phyloP scores from a whole-genome alignment of 2,329 filamentous ascomycete genomes.

The Aspergillus ustus region DNA sequence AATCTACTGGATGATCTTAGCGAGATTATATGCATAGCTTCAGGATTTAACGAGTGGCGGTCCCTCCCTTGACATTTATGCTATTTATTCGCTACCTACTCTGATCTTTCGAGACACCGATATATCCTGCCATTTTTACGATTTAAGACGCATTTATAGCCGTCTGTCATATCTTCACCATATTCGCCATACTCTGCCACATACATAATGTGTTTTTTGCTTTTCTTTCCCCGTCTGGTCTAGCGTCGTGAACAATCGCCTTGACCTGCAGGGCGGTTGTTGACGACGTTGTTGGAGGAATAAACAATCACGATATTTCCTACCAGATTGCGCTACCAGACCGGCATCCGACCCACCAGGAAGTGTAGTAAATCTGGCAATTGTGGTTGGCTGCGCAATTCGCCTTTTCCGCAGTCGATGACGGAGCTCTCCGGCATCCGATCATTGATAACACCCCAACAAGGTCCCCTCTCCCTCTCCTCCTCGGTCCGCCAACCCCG shows the following conservation, averaged over 20 bases:
- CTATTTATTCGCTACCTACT: too few species aligned
- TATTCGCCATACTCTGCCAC: background rate
- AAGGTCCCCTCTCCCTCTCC: background rate
- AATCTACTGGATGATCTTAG: background rate
- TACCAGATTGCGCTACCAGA: background rate
- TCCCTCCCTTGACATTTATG: too few species aligned
- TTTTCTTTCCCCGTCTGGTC: background rate
- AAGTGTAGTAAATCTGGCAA: background rate
- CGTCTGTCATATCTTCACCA: background rate
- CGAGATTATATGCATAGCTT: background rate
- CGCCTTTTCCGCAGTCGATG: slow-evolving; percentile 1
- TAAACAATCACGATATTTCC: background rate
- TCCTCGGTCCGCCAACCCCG: slow-evolving; percentile 4
- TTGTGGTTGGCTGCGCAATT: background rate
- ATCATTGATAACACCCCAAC: background rate
- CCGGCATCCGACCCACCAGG: background rate
- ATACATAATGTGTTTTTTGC: slow-evolving; percentile 5
- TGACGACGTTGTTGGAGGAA: background rate
- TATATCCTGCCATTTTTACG: too few species aligned
- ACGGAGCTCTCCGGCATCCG: slow-evolving; percentile 7
- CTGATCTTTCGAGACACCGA: too few species aligned
- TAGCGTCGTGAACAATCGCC: background rate
- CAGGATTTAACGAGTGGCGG: too few species aligned
- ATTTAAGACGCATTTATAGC: too few species aligned
- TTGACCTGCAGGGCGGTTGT: background rate